These are phyloP conservation scores for Polyporus arcularius DNA, from an alignment of 768 basidiomycete species.

Conservation along the genomic window DNA sequence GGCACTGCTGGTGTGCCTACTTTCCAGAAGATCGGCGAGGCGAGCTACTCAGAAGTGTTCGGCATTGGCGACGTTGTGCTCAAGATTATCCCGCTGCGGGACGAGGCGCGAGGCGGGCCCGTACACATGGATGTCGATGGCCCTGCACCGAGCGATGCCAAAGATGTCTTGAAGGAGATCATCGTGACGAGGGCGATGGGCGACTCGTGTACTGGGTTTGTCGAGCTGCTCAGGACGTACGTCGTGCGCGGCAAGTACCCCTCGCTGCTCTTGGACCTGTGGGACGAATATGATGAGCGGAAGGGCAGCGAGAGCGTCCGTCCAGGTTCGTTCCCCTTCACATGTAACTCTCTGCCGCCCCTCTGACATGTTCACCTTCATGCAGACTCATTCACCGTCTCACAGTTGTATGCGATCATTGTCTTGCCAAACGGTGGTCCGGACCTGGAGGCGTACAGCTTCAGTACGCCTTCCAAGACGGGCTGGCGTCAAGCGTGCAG, in stretches of 20 bases:
- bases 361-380: conserved; percentile 1
- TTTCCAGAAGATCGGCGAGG: conserved; percentile 92
- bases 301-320: conserved; percentile 83
- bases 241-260: conserved; percentile 89
- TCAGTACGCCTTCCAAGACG: conserved; percentile 52
- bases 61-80: conserved; percentile 87
- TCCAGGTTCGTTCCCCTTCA: conserved; percentile 57
- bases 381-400: conserved; percentile 70
- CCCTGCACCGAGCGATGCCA: conserved; percentile 71
- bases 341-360: background rate
- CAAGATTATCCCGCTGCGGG: conserved; percentile 80
- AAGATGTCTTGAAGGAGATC: conserved; percentile 79
- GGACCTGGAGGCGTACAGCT: conserved; percentile 86
- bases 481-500: conserved; percentile 89
- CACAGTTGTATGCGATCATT: conserved; percentile 87
- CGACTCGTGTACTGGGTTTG: conserved; percentile 74
- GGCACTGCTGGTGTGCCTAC: conserved; percentile 21
- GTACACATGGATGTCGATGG: conserved; percentile 41
- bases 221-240: conserved; percentile 78
- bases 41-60: conserved; percentile 96
- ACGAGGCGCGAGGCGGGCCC: conserved; percentile 39
- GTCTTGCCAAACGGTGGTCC: conserved; percentile 88
- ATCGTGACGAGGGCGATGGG: conserved; percentile 79
- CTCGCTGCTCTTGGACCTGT: conserved; percentile 69
- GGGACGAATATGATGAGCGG: conserved; percentile 81